phyloP scores from a whole-genome alignment of 805 yeast genomes.

The Torulaspora indica region DNA sequence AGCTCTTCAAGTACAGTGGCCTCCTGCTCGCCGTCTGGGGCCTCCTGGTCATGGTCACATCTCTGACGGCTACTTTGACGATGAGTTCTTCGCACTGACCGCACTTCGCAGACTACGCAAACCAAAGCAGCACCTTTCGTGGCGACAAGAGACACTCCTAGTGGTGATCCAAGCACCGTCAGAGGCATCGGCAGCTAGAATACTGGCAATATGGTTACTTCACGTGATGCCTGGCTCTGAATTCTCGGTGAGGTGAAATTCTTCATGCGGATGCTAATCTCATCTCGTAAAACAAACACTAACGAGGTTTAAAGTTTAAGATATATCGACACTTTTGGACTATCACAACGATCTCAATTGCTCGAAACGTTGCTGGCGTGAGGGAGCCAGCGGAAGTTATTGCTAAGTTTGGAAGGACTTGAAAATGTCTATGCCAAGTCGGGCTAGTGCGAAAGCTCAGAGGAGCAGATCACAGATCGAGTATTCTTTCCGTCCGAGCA shows the following conservation, averaged over 20 bases:
- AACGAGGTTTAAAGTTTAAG: not conserved
- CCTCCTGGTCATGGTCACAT: slow-evolving; percentile 45
- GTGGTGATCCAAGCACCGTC: not conserved
- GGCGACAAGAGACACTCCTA: not conserved
- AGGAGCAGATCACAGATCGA: slow-evolving; percentile 26
- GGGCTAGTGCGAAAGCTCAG: slow-evolving; percentile 25
- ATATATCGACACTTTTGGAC: too few relatives aligned
- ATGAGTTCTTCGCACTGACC: slow-evolving; percentile 28
- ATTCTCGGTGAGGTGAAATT: slow-evolving; percentile 6
- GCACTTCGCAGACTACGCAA: not conserved
- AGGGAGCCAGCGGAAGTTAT: not conserved
- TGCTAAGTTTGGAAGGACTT: not conserved
- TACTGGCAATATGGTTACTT: not conserved
- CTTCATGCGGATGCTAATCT: slow-evolving; percentile 1
- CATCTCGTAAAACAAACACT: slow-evolving; percentile 3
- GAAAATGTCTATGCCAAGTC: slow-evolving; percentile 21
- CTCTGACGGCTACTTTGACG: slow-evolving; percentile 39
- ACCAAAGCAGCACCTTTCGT: not conserved
- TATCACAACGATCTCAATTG: not conserved
- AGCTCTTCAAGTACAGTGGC: slow-evolving; percentile 36
- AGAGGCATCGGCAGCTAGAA: not conserved
- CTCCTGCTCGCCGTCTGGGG: slow-evolving; percentile 46
- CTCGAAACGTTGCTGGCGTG: not conserved
- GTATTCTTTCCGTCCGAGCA: slow-evolving; percentile 39
- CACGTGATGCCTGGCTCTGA: slow-evolving; percentile 1